Conservation (phyloP, 2,329 filamentous ascomycete species). For the Colletotrichum sp. region DNA sequence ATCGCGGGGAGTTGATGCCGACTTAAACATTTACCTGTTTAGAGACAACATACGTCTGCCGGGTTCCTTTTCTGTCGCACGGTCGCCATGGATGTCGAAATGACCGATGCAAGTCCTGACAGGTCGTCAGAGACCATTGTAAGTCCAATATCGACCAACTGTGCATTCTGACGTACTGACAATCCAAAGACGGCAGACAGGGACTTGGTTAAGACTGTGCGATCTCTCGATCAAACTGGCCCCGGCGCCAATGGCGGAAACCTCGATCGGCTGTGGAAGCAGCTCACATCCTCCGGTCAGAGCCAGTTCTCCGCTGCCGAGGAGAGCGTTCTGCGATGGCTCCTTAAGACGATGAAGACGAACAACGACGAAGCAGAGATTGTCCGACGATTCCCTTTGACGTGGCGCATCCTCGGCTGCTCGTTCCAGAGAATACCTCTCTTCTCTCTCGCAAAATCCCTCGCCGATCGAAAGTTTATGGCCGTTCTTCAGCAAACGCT, state of each 20-base stretch:
- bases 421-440: slow-evolving; percentile 70
- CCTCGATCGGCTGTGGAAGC: slow-evolving; percentile 53
- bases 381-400: slow-evolving; percentile 58
- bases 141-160: background rate
- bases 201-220: slow-evolving; percentile 56
- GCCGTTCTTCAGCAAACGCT: slow-evolving; percentile 69
- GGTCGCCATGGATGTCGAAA: slow-evolving; percentile 17
- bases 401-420: slow-evolving; percentile 67
- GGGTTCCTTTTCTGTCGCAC: background rate
- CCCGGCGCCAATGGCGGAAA: slow-evolving; percentile 50
- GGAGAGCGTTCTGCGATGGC: slow-evolving; percentile 64
- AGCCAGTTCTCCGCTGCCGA: slow-evolving; percentile 57
- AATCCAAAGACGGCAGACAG: slow-evolving; percentile 24
- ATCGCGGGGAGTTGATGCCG: slow-evolving; percentile 5
- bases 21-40: background rate
- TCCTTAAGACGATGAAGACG: slow-evolving; percentile 66
- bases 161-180: background rate
- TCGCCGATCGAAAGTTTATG: slow-evolving; percentile 74
- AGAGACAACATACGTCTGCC: background rate
- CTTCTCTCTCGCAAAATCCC: slow-evolving; percentile 71
- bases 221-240: slow-evolving; percentile 59
- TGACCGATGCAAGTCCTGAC: background rate
- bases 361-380: slow-evolving; percentile 49
- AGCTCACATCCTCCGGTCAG: slow-evolving; percentile 46
- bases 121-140: slow-evolving; percentile 5